Conservation (phyloP, 2,329 filamentous ascomycete genomes). For the Paecilomyces sp. region DNA sequence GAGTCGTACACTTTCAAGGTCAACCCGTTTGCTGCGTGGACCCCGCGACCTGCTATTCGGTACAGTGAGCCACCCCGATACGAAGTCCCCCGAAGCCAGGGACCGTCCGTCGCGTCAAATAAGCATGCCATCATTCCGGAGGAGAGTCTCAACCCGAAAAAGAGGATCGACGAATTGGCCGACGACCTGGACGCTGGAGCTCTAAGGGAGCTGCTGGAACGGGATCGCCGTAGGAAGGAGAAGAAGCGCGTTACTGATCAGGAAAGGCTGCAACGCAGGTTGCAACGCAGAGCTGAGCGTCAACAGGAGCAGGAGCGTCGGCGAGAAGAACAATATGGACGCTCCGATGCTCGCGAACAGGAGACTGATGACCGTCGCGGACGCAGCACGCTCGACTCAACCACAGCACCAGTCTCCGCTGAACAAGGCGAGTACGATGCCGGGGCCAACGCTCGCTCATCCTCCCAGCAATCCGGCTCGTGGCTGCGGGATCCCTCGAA, state of each 20-base stretch:
- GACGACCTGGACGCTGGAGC: slow-evolving; percentile 80
- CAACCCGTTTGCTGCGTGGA: slow-evolving; percentile 70
- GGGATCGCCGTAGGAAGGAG: slow-evolving; percentile 74
- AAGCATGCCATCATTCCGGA: slow-evolving; percentile 53
- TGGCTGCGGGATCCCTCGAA: slow-evolving; percentile 28
- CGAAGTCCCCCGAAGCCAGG: slow-evolving; percentile 38
- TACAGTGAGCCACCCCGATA: slow-evolving; percentile 61
- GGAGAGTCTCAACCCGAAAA: slow-evolving; percentile 55
- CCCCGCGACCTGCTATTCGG: slow-evolving; percentile 75
- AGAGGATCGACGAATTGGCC: slow-evolving; percentile 61
- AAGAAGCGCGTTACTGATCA: slow-evolving; percentile 65
- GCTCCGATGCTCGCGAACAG: slow-evolving; percentile 4
- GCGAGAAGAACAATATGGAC: slow-evolving; percentile 2
- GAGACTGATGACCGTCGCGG: slow-evolving; percentile 7
- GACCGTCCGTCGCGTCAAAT: slow-evolving; percentile 43
- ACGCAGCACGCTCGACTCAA: slow-evolving; percentile 6
- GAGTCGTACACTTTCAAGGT: slow-evolving; percentile 74
- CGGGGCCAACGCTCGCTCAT: slow-evolving; percentile 4
- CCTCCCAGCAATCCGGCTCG: slow-evolving; percentile 14
- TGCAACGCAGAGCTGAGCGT: slow-evolving; percentile 44
- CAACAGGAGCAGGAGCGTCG: slow-evolving; percentile 51
- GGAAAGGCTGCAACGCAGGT: slow-evolving; percentile 48
- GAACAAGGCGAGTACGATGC: neutral
- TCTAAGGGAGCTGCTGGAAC: slow-evolving; percentile 80
- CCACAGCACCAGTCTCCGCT: slow-evolving; percentile 4